Evolutionary conservation across 2,329 filamentous ascomycete species (phyloP), one percentile per base, ranked within the genome.

Genomic region (Myriosclerotinia duriaeana): DNA sequence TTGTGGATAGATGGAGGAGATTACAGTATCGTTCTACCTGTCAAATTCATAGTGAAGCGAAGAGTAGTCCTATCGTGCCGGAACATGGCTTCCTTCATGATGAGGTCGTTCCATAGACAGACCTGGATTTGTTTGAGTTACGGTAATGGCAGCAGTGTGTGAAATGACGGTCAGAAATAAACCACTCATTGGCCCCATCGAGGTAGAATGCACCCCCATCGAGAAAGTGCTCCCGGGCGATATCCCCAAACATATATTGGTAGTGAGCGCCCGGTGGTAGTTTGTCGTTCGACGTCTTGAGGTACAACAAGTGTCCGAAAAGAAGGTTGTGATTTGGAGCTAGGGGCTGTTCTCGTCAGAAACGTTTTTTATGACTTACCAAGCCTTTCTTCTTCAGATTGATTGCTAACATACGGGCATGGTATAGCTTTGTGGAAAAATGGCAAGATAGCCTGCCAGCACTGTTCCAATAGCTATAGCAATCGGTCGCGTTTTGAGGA

Each of bases 1-100:
- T n/a, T 61, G 11, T 11, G 8, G 36, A 36, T 34, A 8, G 15
- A 40, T 1, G 1, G 52, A 8, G 4, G 46, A 11, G 17, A 20
- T 34, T 4, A 64, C 66, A 71, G 56, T 1, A 66, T 55, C 5
- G 67, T 62, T 30, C 58, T 64, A 38, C 70, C 69, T 52, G 71
- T 71, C 15, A 72, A 58, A 48, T 72, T 68, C 69, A 72, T 71
- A 17, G 67, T 72, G 58, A 72, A 72, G n/a, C 66, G 46, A 40
- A 69, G 64, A 14, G 68, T 68, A 14, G 65, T 58, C 9, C 64
- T 60, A 53, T 72, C 70, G 26, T 71, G 38, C 6, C 50, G 67
- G 48, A 72, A 71, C 42, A 71, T 69, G 46, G 64, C 66, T 6
- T 64, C 62, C 36, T 70, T 68, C 5, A 2, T 34, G 30, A 34